Conservation (phyloP, 176 grass and related monocot genomes). For the Pharus latifolius region DNA sequence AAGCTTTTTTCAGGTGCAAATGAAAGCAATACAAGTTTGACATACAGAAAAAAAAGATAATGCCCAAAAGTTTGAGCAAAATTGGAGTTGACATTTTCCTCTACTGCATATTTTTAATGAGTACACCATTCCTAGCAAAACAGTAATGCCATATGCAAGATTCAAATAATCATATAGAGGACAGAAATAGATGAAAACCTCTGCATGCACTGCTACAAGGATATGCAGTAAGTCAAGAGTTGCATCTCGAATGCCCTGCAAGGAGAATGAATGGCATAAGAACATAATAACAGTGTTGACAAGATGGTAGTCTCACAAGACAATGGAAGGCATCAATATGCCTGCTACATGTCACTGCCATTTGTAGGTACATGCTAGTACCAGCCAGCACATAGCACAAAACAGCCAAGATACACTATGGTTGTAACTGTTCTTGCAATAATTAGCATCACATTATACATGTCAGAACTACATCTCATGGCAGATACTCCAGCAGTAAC, state of each 20-base stretch:
- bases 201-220: constrained; percentile 85
- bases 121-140: constrained; percentile 13
- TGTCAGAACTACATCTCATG: not conserved
- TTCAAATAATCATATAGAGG: constrained; percentile 19
- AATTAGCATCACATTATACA: constrained; percentile 10
- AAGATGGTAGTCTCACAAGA: not conserved
- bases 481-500: not conserved
- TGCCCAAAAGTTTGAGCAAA: not conserved
- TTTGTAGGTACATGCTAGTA: not conserved
- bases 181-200: constrained; percentile 41
- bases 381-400: not conserved
- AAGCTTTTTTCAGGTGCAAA: not conserved
- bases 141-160: not conserved
- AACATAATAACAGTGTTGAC: not conserved
- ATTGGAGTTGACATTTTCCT: not conserved
- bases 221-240: constrained; percentile 95
- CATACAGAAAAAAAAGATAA: constrained; percentile 1
- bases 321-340: not conserved
- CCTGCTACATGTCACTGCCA: not conserved
- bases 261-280: constrained; percentile 25
- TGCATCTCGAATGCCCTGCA: constrained; percentile 95
- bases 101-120: constrained; percentile 8
- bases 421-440: constrained; percentile 4
- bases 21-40: not conserved
- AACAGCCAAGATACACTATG: not conserved